Conservation (phyloP, 2,329 filamentous ascomycete genomes). For the Epichloe scottii region DNA sequence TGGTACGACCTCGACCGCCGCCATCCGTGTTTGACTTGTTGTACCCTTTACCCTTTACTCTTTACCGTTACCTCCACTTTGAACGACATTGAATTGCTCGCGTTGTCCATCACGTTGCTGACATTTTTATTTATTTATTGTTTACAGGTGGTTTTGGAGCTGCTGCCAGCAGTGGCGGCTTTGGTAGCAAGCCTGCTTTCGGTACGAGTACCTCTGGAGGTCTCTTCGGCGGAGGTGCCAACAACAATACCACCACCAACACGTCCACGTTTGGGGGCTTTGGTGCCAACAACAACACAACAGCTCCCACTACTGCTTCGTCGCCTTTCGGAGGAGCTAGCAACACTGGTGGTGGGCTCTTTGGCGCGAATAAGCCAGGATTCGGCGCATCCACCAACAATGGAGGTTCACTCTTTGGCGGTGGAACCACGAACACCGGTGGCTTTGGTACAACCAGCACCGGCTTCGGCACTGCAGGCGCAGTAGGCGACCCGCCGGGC, state of each 20-base stretch:
- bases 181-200: slow-evolving; percentile 39
- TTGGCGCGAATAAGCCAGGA: slow-evolving; percentile 38
- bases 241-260: slow-evolving; percentile 21
- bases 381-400: slow-evolving; percentile 34
- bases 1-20: slow-evolving; percentile 16
- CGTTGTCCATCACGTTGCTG: neutral
- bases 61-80: neutral
- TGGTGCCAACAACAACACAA: slow-evolving; percentile 16
- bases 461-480: slow-evolving; percentile 27
- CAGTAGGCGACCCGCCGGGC: slow-evolving; percentile 48
- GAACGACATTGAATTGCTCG: neutral
- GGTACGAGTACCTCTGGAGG: slow-evolving; percentile 31
- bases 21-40: neutral
- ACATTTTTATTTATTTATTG: neutral
- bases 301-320: slow-evolving; percentile 19
- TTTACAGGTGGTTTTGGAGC: slow-evolving; percentile 25
- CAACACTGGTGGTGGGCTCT: slow-evolving; percentile 34
- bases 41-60: too few species aligned
- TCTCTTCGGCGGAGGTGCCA: slow-evolving; percentile 33
- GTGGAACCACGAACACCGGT: slow-evolving; percentile 18
- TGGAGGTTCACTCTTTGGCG: slow-evolving; percentile 35
- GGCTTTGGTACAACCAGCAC: slow-evolving; percentile 30
- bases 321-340: slow-evolving; percentile 28
- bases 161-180: slow-evolving; percentile 19
- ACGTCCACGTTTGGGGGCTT: slow-evolving; percentile 30